These are phyloP conservation scores for Deakozyma indianensis DNA, from an alignment of 805 yeast species.

Conservation along the genomic window DNA sequence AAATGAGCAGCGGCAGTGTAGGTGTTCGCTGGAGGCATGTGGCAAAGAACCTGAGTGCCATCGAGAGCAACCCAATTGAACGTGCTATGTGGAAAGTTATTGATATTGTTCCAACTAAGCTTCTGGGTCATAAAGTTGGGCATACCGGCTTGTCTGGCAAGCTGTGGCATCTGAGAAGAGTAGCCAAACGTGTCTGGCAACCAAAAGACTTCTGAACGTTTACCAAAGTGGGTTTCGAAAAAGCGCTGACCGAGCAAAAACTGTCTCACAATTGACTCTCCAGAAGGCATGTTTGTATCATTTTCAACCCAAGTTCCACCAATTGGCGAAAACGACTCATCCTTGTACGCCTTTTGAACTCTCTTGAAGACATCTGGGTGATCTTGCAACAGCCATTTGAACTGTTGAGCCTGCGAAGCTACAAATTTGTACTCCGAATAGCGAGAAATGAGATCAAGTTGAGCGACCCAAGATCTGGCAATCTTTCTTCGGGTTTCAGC, in stretches of 20 bases:
- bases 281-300: slow-evolving; percentile 91
- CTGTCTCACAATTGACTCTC: slow-evolving; percentile 82
- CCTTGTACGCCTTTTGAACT: slow-evolving; percentile 45
- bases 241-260: slow-evolving; percentile 82
- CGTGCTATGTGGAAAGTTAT: slow-evolving; percentile 75
- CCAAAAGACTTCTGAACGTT: slow-evolving; percentile 71
- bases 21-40: slow-evolving; percentile 97
- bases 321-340: slow-evolving; percentile 70
- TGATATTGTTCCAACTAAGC: slow-evolving; percentile 91
- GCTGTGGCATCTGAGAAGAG: slow-evolving; percentile 87
- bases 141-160: slow-evolving; percentile 78
- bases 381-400: slow-evolving; percentile 76
- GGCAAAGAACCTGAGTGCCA: slow-evolving; percentile 84
- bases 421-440: slow-evolving; percentile 91
- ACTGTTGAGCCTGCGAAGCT: slow-evolving; percentile 94
- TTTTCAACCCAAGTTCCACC: slow-evolving; percentile 99
- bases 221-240: slow-evolving; percentile 66
- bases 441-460: slow-evolving; percentile 64
- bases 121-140: slow-evolving; percentile 82
- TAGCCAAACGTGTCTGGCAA: slow-evolving; percentile 96
- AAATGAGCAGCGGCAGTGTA: slow-evolving; percentile 88
- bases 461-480: slow-evolving; percentile 92
- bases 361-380: slow-evolving; percentile 67
- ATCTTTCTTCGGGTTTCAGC: slow-evolving; percentile 89
- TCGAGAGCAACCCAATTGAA: slow-evolving; percentile 94